Conservation (phyloP, 768 basidiomycete genomes). For the Tricholoma sp. region DNA sequence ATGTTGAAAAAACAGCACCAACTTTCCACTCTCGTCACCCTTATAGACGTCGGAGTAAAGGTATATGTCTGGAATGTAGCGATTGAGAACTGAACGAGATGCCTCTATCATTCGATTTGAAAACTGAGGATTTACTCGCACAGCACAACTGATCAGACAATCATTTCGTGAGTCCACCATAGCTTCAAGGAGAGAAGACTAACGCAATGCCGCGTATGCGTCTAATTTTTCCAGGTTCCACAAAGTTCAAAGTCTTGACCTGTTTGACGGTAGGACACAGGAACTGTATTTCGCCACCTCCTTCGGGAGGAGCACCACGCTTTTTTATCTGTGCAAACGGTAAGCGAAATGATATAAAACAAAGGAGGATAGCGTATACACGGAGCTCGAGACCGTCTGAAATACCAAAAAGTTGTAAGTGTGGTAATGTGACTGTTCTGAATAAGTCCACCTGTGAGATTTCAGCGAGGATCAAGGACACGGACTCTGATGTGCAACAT, state of each 20-base stretch:
- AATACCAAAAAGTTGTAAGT: slow-evolving; percentile 86
- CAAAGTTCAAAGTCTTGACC: slow-evolving; percentile 88
- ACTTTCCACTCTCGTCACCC: slow-evolving; percentile 97
- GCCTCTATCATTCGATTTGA: slow-evolving; percentile 98
- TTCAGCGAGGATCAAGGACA: slow-evolving; percentile 2
- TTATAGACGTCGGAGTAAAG: slow-evolving; percentile 98
- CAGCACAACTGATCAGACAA: slow-evolving; percentile 66
- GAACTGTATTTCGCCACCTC: slow-evolving; percentile 93
- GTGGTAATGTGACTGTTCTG: slow-evolving; percentile 86
- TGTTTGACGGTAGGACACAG: slow-evolving; percentile 90
- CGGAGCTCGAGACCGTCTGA: slow-evolving; percentile 87
- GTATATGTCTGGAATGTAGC: slow-evolving; percentile 97
- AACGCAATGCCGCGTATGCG: slow-evolving; percentile 95
- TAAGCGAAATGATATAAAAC: not conserved
- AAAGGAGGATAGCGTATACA: slow-evolving; percentile 35
- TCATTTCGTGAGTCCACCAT: not conserved
- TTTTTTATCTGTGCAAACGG: slow-evolving; percentile 69
- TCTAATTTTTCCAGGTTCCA: slow-evolving; percentile 87
- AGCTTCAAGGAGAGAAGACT: slow-evolving; percentile 26
- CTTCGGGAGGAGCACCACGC: slow-evolving; percentile 85
- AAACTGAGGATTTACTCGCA: slow-evolving; percentile 95
- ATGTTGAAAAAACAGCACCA: slow-evolving; percentile 21
- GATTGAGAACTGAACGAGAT: slow-evolving; percentile 86
- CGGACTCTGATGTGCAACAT: slow-evolving; percentile 6
- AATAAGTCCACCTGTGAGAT: slow-evolving; percentile 74